Evolutionary conservation across 1,284 basidiomycete genomes (phyloP).

Genomic region (Ustilago shanxiensis): DNA sequence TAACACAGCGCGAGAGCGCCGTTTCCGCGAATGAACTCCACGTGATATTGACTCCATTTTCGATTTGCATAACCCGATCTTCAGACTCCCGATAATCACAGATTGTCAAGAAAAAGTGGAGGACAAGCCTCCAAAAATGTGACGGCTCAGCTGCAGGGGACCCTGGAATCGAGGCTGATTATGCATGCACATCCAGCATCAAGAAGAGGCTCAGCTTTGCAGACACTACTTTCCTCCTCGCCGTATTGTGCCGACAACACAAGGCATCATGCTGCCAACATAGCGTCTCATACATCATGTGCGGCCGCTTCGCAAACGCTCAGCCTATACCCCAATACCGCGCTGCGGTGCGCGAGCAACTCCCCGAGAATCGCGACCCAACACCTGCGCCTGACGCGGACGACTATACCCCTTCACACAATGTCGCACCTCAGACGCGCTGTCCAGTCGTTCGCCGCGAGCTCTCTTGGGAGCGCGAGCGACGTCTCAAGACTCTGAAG

Average conservation of each 20-base stretch:
- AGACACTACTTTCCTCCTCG: background rate
- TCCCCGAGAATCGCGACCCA: constrained; percentile 17
- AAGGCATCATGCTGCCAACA: background rate
- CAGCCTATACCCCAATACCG: constrained; percentile 48
- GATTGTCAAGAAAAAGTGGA: background rate
- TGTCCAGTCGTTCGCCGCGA: constrained; percentile 57
- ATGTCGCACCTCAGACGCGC: constrained; percentile 61
- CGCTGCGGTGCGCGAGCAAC: constrained; percentile 36
- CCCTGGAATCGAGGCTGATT: constrained; percentile 4
- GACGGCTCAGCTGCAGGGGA: constrained; percentile 4
- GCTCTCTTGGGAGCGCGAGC: constrained; percentile 42
- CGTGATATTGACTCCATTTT: constrained; percentile 20
- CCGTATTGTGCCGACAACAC: background rate
- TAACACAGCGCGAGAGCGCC: constrained; percentile 31
- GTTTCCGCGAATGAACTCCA: constrained; percentile 22
- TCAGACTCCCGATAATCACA: no score
- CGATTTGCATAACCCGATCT: no score
- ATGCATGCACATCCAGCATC: background rate
- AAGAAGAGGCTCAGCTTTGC: background rate
- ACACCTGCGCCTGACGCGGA: constrained; percentile 35
- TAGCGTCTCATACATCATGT: constrained; percentile 35
- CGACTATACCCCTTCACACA: constrained; percentile 60
- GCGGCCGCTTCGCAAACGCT: constrained; percentile 60
- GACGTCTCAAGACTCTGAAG: constrained; percentile 14
- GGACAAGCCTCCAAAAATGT: background rate